These are phyloP conservation scores for Agaricales sp. DNA, from an alignment of 1,284 basidiomycete species.

Conservation along the genomic window DNA sequence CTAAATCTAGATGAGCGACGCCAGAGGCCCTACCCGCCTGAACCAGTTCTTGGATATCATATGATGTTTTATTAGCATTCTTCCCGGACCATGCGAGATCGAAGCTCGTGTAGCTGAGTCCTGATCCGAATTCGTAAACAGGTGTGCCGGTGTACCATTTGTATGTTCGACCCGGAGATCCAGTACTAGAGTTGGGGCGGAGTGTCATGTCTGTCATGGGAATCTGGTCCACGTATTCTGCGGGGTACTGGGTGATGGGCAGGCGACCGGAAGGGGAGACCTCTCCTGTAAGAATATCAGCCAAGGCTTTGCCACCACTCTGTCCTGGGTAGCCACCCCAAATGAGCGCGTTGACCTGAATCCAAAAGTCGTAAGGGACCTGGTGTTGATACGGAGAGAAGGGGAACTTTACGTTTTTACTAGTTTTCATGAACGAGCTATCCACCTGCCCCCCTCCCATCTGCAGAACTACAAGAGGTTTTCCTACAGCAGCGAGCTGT, in stretches of 20 bases:
- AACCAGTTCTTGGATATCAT: conserved; percentile 31
- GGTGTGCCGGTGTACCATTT: conserved; percentile 43
- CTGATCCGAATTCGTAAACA: conserved; percentile 40
- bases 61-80: conserved; percentile 21
- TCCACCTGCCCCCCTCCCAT: conserved; percentile 50
- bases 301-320: conserved; percentile 39
- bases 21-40: conserved; percentile 12
- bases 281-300: conserved; percentile 39
- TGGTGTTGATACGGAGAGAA: not conserved
- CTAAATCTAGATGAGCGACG: conserved; percentile 28
- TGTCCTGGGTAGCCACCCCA: conserved; percentile 50
- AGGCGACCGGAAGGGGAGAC: conserved; percentile 43
- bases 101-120: conserved; percentile 46
- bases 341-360: conserved; percentile 38
- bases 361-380: no score
- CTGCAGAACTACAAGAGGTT: conserved; percentile 42
- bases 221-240: conserved; percentile 34
- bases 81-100: conserved; percentile 22
- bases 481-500: conserved; percentile 31
- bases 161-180: conserved; percentile 44
- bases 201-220: conserved; percentile 49
- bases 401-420: conserved; percentile 11
- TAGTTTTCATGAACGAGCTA: no score
- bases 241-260: conserved; percentile 41
- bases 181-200: conserved; percentile 29